phyloP scores from a whole-genome alignment of 129 eudicot genomes.

The Tagetes patula region DNA sequence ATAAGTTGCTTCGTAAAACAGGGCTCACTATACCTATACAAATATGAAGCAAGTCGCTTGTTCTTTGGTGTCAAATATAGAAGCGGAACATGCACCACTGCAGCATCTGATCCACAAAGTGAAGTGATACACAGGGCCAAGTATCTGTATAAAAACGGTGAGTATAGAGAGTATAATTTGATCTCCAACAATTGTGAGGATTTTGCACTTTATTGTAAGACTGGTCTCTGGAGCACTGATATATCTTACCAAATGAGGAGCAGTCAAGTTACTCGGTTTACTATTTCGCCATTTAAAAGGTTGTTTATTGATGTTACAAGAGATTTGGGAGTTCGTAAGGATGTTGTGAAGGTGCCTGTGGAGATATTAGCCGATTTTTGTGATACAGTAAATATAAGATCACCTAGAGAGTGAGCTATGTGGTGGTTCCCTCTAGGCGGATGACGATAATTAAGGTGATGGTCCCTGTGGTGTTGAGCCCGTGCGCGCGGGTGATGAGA shows the following conservation, averaged over 20 bases:
- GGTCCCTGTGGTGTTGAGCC: no score
- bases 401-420: no score
- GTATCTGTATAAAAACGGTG: slow-evolving; percentile 12
- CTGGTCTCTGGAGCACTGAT: not conserved
- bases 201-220: slow-evolving; percentile 4
- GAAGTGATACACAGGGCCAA: slow-evolving; percentile 15
- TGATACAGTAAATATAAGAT: no score
- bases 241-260: slow-evolving; percentile 8
- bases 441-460: no score
- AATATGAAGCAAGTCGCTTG: not conserved
- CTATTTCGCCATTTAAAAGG: no score
- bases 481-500: no score
- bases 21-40: slow-evolving; percentile 6
- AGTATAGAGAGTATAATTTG: not conserved
- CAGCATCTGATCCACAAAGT: not conserved
- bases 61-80: not conserved
- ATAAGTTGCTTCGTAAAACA: slow-evolving; percentile 14
- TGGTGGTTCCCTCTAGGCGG: no score
- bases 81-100: slow-evolving; percentile 24
- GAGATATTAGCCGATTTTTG: no score
- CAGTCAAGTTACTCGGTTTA: not conserved
- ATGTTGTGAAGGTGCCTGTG: no score
- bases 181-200: slow-evolving; percentile 17
- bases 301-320: no score
- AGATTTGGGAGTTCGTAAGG: no score